A percentile compares a stretch with the other conserved stretches of the same genome.
Evolutionary conservation across 208 protist genomes (phyloP).

Genomic region (Trypanosomatidae sp.): DNA sequence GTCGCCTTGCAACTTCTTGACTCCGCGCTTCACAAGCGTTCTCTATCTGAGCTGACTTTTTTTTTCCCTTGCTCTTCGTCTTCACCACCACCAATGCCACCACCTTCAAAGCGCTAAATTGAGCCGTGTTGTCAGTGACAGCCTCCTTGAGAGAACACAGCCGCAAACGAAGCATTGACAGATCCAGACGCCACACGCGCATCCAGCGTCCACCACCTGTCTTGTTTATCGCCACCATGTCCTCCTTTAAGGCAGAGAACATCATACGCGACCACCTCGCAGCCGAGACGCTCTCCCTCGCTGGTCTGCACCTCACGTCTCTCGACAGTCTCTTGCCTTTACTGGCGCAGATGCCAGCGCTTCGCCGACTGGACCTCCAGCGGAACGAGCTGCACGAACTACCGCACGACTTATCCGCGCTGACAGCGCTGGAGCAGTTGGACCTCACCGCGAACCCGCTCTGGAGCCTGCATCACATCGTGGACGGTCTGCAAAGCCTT

Average conservation of each 20-base stretch:
- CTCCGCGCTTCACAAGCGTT: too few species aligned
- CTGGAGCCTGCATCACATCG: slow-evolving; percentile 34
- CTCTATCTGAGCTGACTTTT: too few species aligned
- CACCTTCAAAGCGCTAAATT: too few species aligned
- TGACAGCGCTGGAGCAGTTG: slow-evolving; percentile 38
- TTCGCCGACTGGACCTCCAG: slow-evolving; percentile 41
- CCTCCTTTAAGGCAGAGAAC: slow-evolving; percentile 23
- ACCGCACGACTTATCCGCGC: slow-evolving; percentile 52
- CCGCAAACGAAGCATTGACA: too few species aligned
- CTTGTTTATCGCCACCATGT: slow-evolving; percentile 11
- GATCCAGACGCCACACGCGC: too few species aligned
- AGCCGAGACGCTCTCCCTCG: slow-evolving; percentile 37
- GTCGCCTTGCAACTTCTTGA: too few species aligned
- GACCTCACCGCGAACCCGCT: slow-evolving; percentile 61
- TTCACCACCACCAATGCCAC: too few species aligned
- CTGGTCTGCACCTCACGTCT: slow-evolving; percentile 35
- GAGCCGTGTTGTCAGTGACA: too few species aligned
- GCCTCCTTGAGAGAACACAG: too few species aligned
- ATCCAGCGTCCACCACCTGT: too few species aligned
- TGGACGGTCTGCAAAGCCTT: slow-evolving; percentile 55
- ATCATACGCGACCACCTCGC: slow-evolving; percentile 24
- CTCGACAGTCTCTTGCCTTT: slow-evolving; percentile 50
- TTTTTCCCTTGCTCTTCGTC: too few species aligned
- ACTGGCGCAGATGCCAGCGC: slow-evolving; percentile 37
- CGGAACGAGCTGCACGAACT: slow-evolving; percentile 56